Percentiles rank a stretch among this genome's conserved stretches.
Conservation (phyloP, 495 filamentous ascomycete genomes). For the Talaromyces nanjingensis region DNA sequence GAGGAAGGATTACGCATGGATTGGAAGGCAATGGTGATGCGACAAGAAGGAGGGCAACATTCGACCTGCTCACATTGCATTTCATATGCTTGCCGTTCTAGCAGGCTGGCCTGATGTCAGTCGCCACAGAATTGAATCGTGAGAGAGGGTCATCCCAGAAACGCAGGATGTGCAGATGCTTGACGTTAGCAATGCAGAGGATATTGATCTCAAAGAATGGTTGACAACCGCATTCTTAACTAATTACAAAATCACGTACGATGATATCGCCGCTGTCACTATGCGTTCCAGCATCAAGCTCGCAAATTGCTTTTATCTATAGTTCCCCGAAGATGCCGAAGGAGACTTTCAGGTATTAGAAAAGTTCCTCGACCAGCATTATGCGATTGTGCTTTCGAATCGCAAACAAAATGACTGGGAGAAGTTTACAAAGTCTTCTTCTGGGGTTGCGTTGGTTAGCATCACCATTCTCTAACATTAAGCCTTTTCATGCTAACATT, state of each 20-base stretch:
- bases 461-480: conserved; percentile 7
- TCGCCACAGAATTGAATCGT: too few species aligned
- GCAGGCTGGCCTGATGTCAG: too few species aligned
- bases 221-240: conserved; percentile 14
- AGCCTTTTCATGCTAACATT: not conserved
- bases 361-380: conserved; percentile 22
- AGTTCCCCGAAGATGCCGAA: conserved; percentile 23
- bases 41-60: too few species aligned
- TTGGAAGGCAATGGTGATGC: not conserved
- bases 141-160: not conserved
- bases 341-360: conserved; percentile 21
- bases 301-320: conserved; percentile 31
- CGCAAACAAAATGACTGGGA: conserved; percentile 28
- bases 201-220: not conserved
- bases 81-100: too few species aligned
- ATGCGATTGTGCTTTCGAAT: conserved; percentile 26
- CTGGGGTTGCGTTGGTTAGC: conserved; percentile 35
- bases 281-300: not conserved
- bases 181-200: not conserved
- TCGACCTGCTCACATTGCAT: too few species aligned
- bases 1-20: not conserved
- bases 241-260: conserved; percentile 15
- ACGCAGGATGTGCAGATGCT: conserved; percentile 5
- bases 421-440: conserved; percentile 26
- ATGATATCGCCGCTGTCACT: conserved; percentile 11